Evolutionary conservation across 306 rosid species (phyloP), one percentile per base, ranked within the genome.

Genomic region (Canavalia gladiata): DNA sequence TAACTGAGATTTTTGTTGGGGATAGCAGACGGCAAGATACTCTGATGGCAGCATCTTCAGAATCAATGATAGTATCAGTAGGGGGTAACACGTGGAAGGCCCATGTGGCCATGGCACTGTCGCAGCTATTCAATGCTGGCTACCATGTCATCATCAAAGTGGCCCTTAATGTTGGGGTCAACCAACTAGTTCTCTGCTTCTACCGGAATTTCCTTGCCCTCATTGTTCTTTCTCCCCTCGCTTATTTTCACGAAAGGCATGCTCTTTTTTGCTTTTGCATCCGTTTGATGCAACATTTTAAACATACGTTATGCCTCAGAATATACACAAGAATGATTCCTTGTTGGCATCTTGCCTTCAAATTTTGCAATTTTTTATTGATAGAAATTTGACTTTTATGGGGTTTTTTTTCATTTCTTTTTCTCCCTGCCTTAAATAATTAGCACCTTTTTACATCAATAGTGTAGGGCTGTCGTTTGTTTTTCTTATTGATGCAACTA

Each of bases 141-240:
- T 95, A 93, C 81, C 97, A 93, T 76, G 99, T 95, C 25, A 84
- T 95, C 57, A 90, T 97, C 76, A 95, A 95, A 85, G 89, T 95
- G 1, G 97, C 99, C 39, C 97, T 95, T 76, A 87, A 95, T 70
- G 95, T 84, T 75, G 99, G 97, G n/a, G 72, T 95, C 86, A 92
- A 93, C 76, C 95, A 93, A 81, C 81, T 93, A 18, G 97, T 93
- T n/a, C 93, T 95, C 89, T 95, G 97, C 76, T 79, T 92, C 66
- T 95, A 81, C 66, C 77, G 98, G 7, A 90, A 91, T 86, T 90
- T 90, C 55, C 49, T 94, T 76, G 97, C 97, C 66, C 85, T 94
- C 55, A 46, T 47, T 76, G 87, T 94, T 60, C 88, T 94, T 69
- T 87, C 92, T 65, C 93, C 98, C 28, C 2, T 89, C 7, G 98